Conservation (phyloP, 2,329 filamentous ascomycete species). For the Trichothecium sympodiale region DNA sequence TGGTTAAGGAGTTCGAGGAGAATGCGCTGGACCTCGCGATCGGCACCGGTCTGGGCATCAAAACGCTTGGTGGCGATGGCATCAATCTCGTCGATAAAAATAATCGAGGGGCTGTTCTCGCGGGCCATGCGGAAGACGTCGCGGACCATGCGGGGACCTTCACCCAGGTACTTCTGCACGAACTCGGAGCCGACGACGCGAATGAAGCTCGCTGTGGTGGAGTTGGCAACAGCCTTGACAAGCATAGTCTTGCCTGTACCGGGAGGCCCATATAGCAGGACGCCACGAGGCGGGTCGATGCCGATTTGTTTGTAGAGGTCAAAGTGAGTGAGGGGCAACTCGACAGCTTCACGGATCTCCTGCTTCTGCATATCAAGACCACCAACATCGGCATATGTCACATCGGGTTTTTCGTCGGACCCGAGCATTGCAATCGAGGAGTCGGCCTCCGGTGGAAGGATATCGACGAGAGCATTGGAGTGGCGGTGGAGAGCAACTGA, state of each 20-base stretch:
- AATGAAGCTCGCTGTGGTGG: slow-evolving; percentile 96
- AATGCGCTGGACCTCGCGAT: slow-evolving; percentile 97
- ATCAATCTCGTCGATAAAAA: slow-evolving; percentile 99
- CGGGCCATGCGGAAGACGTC: slow-evolving; percentile 99
- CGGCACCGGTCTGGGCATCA: slow-evolving; percentile 94
- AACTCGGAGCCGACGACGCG: slow-evolving; percentile 97
- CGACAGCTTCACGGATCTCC: slow-evolving; percentile 95
- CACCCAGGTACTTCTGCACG: slow-evolving; percentile 96
- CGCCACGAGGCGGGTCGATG: slow-evolving; percentile 94
- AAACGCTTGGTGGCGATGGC: slow-evolving; percentile 99
- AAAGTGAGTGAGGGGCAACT: slow-evolving; percentile 93
- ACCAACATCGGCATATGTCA: slow-evolving; percentile 95
- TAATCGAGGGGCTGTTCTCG: slow-evolving; percentile 95
- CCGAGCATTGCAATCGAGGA: slow-evolving; percentile 98
- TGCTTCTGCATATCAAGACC: slow-evolving; percentile 99
- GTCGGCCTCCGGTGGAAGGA: slow-evolving; percentile 96
- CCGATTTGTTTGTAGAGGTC: slow-evolving; percentile 99
- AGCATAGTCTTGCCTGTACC: slow-evolving; percentile 96
- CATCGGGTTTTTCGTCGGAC: slow-evolving; percentile 92
- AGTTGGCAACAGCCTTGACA: slow-evolving; percentile 97
- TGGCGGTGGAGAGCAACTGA: slow-evolving; percentile 96
- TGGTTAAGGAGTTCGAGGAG: slow-evolving; percentile 95
- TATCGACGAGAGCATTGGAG: slow-evolving; percentile 96
- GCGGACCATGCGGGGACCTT: slow-evolving; percentile 96
- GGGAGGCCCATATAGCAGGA: slow-evolving; percentile 89